These are phyloP conservation scores for Centella asiatica DNA, from an alignment of 129 eudicot genomes.

Conservation along the genomic window DNA sequence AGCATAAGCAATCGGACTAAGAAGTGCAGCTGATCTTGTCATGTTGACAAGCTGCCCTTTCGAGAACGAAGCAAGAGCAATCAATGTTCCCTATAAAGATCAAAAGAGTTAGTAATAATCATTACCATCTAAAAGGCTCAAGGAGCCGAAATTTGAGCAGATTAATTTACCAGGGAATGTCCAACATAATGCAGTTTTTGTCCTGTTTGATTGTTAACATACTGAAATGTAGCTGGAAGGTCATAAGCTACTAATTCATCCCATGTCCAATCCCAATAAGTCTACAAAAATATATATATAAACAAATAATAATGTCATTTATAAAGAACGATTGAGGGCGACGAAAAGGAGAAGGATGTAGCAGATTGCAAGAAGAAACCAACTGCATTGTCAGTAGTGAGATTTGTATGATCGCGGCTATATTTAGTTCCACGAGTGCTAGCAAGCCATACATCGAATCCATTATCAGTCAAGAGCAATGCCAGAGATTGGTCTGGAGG, in stretches of 20 bases:
- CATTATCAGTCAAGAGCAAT: constrained; percentile 56
- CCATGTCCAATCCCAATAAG: constrained; percentile 80
- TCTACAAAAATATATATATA: constrained; percentile 27
- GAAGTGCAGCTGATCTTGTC: constrained; percentile 56
- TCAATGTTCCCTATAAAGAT: constrained; percentile 54
- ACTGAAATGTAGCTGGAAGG: constrained; percentile 55
- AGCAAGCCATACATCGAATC: constrained; percentile 60
- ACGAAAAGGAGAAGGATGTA: background rate
- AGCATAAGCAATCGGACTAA: constrained; percentile 56
- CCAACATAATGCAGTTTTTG: constrained; percentile 67
- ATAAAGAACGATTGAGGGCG: background rate
- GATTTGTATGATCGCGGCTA: constrained; percentile 48
- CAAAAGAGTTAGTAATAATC: background rate
- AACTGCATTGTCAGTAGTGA: constrained; percentile 50
- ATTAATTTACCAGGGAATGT: constrained; percentile 48
- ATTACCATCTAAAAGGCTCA: background rate
- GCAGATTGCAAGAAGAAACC: background rate
- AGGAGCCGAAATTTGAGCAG: background rate
- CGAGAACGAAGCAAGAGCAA: constrained; percentile 54
- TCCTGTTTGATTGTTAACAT: constrained; percentile 47
- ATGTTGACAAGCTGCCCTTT: constrained; percentile 46
- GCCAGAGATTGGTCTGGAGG: constrained; percentile 61
- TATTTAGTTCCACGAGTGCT: constrained; percentile 68
- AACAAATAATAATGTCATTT: background rate
- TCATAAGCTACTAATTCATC: constrained; percentile 64